A percentile compares a stretch with the other conserved stretches of the same genome.
Evolutionary conservation across 257 asterid genomes (phyloP).

Genomic region (Solanum lycopersicoides): DNA sequence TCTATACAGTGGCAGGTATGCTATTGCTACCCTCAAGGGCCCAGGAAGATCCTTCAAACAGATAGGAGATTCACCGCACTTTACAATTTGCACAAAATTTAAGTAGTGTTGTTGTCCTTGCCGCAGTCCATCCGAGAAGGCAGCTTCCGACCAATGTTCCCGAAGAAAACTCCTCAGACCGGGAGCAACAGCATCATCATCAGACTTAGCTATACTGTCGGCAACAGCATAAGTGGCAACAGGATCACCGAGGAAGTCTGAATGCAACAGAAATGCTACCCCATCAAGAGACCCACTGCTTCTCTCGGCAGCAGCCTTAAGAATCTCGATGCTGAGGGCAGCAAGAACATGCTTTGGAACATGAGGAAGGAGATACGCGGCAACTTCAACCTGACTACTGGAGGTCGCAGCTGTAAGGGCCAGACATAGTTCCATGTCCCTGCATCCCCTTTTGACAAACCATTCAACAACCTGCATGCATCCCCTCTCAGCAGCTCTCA

Average conservation of each 20-base stretch:
- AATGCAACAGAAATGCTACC: constrained; percentile 72
- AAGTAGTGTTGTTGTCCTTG: constrained; percentile 54
- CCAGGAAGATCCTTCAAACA: constrained; percentile 71
- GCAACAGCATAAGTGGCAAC: constrained; percentile 85
- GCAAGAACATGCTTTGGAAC: constrained; percentile 91
- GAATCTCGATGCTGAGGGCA: constrained; percentile 85
- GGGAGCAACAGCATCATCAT: constrained; percentile 71
- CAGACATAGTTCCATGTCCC: constrained; percentile 96
- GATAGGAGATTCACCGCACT: constrained; percentile 59
- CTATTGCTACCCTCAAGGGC: constrained; percentile 75
- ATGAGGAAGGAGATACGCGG: constrained; percentile 80
- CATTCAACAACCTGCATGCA: constrained; percentile 85
- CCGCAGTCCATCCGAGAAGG: constrained; percentile 46
- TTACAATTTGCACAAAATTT: constrained; percentile 48
- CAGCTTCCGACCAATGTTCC: constrained; percentile 82
- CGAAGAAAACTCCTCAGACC: constrained; percentile 53
- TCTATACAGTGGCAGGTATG: constrained; percentile 88
- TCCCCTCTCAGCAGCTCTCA: constrained; percentile 98
- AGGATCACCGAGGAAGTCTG: constrained; percentile 78
- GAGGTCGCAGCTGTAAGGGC: constrained; percentile 98
- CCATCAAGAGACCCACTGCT: constrained; percentile 91
- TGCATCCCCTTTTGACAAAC: constrained; percentile 85
- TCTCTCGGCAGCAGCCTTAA: constrained; percentile 93
- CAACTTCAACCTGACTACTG: constrained; percentile 70
- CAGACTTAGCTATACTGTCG: constrained; percentile 71